Conservation (phyloP, 257 asterid genomes). For the Plantago ovata region DNA sequence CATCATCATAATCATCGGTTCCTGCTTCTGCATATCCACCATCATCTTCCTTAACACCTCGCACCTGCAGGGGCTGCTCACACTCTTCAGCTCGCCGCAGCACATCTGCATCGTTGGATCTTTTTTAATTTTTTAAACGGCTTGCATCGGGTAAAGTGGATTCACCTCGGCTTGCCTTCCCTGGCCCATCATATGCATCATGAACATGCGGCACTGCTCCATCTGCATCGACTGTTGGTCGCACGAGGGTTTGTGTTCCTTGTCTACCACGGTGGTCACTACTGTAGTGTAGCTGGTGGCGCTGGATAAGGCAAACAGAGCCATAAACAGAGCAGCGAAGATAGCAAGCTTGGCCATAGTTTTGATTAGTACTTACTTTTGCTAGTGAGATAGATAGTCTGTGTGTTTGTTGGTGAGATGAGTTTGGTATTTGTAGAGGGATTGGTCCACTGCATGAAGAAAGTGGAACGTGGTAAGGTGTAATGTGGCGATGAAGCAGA, state of each 20-base stretch:
- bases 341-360: constrained; percentile 23
- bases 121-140: too few relatives aligned
- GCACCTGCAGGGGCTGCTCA: constrained; percentile 16
- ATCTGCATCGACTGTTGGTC: constrained; percentile 10
- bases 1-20: background rate
- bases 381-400: background rate
- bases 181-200: constrained; percentile 11
- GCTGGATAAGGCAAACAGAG: constrained; percentile 15
- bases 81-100: constrained; percentile 18
- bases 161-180: too few relatives aligned
- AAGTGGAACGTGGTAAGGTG: constrained; percentile 10
- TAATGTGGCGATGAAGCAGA: background rate
- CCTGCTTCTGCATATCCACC: constrained; percentile 10
- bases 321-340: constrained; percentile 18
- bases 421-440: constrained; percentile 10
- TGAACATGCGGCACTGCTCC: constrained; percentile 18
- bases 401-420: background rate
- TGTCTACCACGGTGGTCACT: constrained; percentile 24
- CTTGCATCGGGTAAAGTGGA: background rate
- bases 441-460: constrained; percentile 4
- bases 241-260: constrained; percentile 9
- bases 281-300: constrained; percentile 25
- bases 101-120: constrained; percentile 11
- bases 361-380: background rate
- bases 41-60: constrained; percentile 15